Percentiles rank a stretch among this genome's conserved stretches.
Conservation (phyloP, 768 basidiomycete species). For the Pisolithus marmoratus region DNA sequence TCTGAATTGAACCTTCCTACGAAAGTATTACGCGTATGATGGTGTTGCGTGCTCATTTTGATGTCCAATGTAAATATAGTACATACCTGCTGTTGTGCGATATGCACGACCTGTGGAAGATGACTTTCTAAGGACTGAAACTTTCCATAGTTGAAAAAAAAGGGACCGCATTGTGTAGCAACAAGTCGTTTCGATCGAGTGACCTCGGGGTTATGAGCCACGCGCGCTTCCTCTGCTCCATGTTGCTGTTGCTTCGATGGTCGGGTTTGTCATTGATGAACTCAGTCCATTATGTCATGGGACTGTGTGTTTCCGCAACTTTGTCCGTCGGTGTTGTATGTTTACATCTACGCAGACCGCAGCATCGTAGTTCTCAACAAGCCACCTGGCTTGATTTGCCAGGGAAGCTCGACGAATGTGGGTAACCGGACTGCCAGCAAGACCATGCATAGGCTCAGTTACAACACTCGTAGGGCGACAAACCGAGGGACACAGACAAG, state of each 20-base stretch:
- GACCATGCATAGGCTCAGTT: not conserved
- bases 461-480: conserved; percentile 10
- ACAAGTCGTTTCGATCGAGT: conserved; percentile 44
- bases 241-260: conserved; percentile 34
- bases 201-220: conserved; percentile 47
- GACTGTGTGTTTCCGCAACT: not conserved
- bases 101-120: too few relatives aligned
- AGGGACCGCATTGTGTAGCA: conserved; percentile 17
- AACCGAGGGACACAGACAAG: conserved; percentile 23
- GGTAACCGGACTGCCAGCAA: not conserved
- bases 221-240: conserved; percentile 46
- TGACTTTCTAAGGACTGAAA: too few relatives aligned
- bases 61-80: not conserved
- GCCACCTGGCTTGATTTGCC: conserved; percentile 52
- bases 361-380: conserved; percentile 55
- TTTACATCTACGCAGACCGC: conserved; percentile 43
- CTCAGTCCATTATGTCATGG: too few relatives aligned
- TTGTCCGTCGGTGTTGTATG: not conserved
- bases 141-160: not conserved
- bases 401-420: conserved; percentile 25
- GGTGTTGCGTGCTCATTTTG: not conserved
- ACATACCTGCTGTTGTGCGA: not conserved
- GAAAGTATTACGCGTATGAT: not conserved
- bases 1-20: conserved; percentile 19
- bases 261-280: too few relatives aligned